Evolutionary conservation across 23 red algal species (phyloP).

Genomic region (Gracilaria caudata): DNA sequence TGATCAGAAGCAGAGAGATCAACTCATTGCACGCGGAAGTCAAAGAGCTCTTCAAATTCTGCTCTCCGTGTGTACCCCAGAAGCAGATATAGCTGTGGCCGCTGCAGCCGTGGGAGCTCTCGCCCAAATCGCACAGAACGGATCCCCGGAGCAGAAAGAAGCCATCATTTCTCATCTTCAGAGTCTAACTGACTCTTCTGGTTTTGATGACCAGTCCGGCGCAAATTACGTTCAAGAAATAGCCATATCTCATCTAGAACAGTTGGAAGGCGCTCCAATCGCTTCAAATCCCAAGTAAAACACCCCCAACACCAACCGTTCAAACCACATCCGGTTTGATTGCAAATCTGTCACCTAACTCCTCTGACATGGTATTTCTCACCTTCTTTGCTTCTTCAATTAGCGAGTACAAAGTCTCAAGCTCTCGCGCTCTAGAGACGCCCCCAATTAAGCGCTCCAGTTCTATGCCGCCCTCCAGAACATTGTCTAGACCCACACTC

Average conservation of each 20-base stretch:
- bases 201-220: slow-evolving; percentile 27
- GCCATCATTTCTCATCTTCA: slow-evolving; percentile 13
- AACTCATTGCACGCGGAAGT: slow-evolving; percentile 1
- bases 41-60: slow-evolving; percentile 36
- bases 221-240: slow-evolving; percentile 54
- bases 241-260: slow-evolving; percentile 34
- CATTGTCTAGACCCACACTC: slow-evolving; percentile 48
- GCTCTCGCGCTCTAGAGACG: slow-evolving; percentile 15
- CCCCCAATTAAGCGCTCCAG: slow-evolving; percentile 55
- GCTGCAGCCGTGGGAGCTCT: slow-evolving; percentile 53
- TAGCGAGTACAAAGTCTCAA: slow-evolving; percentile 14
- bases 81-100: slow-evolving; percentile 46
- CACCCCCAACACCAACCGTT: background rate
- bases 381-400: slow-evolving; percentile 39
- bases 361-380: background rate
- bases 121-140: slow-evolving; percentile 53
- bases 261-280: slow-evolving; percentile 11
- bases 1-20: slow-evolving; percentile 10
- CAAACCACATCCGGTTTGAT: background rate
- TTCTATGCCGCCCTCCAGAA: slow-evolving; percentile 65
- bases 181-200: background rate
- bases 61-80: background rate
- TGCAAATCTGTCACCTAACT: background rate
- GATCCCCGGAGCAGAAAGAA: slow-evolving; percentile 10
- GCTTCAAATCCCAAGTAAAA: background rate